Conservation (phyloP, 2,329 filamentous ascomycete genomes). For the Botrytis tulipae region DNA sequence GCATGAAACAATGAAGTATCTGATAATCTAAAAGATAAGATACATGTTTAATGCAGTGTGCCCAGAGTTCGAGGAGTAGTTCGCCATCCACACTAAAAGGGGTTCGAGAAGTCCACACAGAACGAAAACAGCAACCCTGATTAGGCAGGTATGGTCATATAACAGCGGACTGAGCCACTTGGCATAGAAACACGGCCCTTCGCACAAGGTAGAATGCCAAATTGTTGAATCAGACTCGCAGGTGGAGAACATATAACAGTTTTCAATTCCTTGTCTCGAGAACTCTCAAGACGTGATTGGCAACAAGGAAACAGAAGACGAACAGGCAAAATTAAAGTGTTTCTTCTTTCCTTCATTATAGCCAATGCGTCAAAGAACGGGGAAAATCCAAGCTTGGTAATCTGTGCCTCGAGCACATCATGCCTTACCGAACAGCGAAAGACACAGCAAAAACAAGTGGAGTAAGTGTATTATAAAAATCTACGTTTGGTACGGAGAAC, state of each 20-base stretch:
- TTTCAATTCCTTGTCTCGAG: too few relatives aligned
- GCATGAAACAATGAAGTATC: not conserved
- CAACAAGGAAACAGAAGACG: not conserved
- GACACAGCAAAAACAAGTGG: not conserved
- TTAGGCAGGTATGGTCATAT: constrained; percentile 1
- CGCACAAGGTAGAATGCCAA: not conserved
- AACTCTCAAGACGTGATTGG: not conserved
- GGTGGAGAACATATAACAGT: not conserved
- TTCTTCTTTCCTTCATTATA: not conserved
- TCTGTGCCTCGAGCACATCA: not conserved
- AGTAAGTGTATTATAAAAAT: not conserved
- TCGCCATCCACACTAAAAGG: constrained; percentile 8
- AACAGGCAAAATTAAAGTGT: too few relatives aligned
- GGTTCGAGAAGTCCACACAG: constrained; percentile 5
- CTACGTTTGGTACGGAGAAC: not conserved
- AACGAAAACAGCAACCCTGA: not conserved
- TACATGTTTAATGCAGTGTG: constrained; percentile 9
- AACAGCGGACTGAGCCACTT: not conserved
- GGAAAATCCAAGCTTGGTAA: not conserved
- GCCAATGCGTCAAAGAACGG: not conserved
- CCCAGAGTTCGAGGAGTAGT: not conserved
- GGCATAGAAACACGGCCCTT: not conserved
- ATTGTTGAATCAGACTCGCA: not conserved
- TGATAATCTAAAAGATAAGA: constrained; percentile 12
- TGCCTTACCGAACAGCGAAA: not conserved